Evolutionary conservation across 192 early-diverging fungal species (phyloP), one percentile per base, ranked within the genome.

Genomic region (Phlyctochytrium planicorne): DNA sequence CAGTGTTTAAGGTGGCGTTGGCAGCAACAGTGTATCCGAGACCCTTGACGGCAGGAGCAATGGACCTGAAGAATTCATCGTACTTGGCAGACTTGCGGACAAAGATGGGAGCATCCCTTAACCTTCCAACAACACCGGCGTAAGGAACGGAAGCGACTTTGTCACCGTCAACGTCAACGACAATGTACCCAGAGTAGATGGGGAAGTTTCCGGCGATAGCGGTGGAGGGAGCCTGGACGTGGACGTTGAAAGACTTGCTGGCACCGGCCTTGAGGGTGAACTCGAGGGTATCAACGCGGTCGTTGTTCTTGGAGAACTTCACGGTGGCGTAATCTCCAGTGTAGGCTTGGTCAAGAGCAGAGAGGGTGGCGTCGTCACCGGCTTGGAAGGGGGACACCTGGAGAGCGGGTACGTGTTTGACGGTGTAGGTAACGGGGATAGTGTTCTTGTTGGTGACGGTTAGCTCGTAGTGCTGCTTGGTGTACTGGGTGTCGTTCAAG

Each of bases 401-500:
- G 17, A 66, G 47, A 25, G 73, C 76, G 1, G 73, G 64, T 29
- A 68, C 30, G 47, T 78, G 75, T 1, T 53, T 50, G 37, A 85
- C 27, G 20, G 60, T 67, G 62, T 75, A 79, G 20, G 10, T 25
- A 52, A 60, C 34, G 16, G 65, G 75, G 65, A 74, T 75, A 10
- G 47, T 40, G 67, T 85, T 80, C 59, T 52, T 57, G 55, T 57
- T 57, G 55, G 55, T 76, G 27, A 85, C 29, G 16, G 75, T 79
- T 36, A 80, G 60, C 50, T 82, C 60, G 31, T 56, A 67, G 30
- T 24, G 33, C 12, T 23, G n/a, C 16, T 20, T 14, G 25, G 24
- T 6, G 53, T 67, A 20, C n/a, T n/a, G n/a, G 25, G 79, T 71
- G 50, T 87, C 84, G 59, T 80, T 78, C 70, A 87, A 78, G 47